Base-by-base conservation (phyloP, 345 rosid genomes). In the Salix dunnii region DNA sequence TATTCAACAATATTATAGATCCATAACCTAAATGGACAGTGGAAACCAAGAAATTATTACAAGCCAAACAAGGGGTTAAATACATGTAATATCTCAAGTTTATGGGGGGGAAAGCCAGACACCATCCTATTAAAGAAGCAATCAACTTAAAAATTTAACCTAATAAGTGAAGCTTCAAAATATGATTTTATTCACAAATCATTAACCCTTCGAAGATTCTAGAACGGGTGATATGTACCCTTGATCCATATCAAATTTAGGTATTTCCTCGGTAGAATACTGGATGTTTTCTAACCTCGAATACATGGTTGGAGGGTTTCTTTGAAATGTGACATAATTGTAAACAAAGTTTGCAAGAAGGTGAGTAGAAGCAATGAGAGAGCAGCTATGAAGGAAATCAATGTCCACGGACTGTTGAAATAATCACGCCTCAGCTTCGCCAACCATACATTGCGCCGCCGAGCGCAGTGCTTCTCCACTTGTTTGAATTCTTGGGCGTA, bases 341-440 rank as follows among this genome's bases (percentile, higher is more conserved):
- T 3, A 49, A n/a, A 78, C 0, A 68, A 2, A 35, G 79, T 74
- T 55, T 82, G 85, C 0, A n/a, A 2, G 2, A 43, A 0, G 25
- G 77, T 33, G 21, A 73, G 16, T 0, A 65, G 30, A 51, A 82
- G 78, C 68, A 79, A 46, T 11, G 73, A 4, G 14, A 63, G 5
- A 2, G 75, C 80, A 9, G 75, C 85, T 40, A 76, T 7, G 10
- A 79, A 25, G 0, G 82, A 79, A 25, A 82, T 31, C 38, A 68
- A 3, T 28, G 80, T 20, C 85, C 85, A 79, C 0, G 82, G 82
- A 73, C 64, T 60, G 23, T 79, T n/a, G 40, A 79, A 76, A 55
- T 82, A 62, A 7, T 79, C 35, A 21, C 4, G 76, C 27, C 68
- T 68, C 33, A 79, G 25, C 14, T 10, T 70, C 0, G 74, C 83